phyloP scores from a whole-genome alignment of 495 filamentous ascomycete genomes.

The Bacidia gigantensis region DNA sequence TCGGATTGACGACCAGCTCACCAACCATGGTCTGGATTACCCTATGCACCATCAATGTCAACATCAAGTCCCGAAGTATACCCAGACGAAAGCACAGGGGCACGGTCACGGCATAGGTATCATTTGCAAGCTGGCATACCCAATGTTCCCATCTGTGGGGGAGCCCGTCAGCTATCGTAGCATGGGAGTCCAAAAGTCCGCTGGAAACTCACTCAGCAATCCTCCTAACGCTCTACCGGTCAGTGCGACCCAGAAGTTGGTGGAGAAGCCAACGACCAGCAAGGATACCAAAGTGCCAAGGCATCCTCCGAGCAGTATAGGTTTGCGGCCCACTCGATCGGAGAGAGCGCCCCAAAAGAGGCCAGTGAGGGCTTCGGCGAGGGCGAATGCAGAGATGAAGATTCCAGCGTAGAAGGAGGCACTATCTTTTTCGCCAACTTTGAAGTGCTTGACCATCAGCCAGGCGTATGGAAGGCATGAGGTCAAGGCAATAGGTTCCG shows the following conservation, averaged over 20 bases:
- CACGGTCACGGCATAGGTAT: no score
- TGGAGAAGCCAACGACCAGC: conserved; percentile 68
- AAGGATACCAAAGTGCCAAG: conserved; percentile 66
- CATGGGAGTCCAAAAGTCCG: no score
- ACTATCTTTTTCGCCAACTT: conserved; percentile 51
- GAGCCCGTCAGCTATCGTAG: not conserved
- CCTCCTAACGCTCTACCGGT: conserved; percentile 64
- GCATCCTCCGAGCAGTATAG: conserved; percentile 66
- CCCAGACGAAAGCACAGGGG: no score
- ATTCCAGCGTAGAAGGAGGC: conserved; percentile 76
- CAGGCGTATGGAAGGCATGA: conserved; percentile 84
- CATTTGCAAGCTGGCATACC: no score
- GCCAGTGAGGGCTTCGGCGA: conserved; percentile 67
- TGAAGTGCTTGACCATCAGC: conserved; percentile 61
- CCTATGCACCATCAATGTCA: no score
- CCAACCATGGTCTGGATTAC: conserved; percentile 91
- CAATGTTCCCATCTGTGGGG: conserved; percentile 56
- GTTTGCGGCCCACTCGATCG: conserved; percentile 72
- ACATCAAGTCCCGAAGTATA: no score
- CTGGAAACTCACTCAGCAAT: conserved; percentile 37
- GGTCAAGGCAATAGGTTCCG: conserved; percentile 78
- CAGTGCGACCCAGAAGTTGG: conserved; percentile 67
- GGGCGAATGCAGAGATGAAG: conserved; percentile 70
- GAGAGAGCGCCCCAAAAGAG: conserved; percentile 78
- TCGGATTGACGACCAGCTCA: conserved; percentile 61